phyloP scores from a whole-genome alignment of 2,329 filamentous ascomycete species.

The Geoglossum cookeanum region DNA sequence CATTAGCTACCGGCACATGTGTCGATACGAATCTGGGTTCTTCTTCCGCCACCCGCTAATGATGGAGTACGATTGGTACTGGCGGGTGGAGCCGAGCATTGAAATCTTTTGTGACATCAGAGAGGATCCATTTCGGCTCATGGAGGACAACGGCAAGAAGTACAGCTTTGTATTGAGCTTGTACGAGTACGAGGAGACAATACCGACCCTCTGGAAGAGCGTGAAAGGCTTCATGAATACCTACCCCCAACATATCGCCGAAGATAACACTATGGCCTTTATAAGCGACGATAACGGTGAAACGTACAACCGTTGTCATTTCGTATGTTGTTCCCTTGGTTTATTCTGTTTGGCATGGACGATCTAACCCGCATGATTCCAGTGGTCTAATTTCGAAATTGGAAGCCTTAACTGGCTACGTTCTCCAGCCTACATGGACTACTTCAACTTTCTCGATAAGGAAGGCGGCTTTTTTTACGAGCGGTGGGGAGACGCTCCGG shows the following conservation, averaged over 20 bases:
- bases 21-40: slow-evolving; percentile 95
- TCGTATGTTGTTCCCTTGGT: slow-evolving; percentile 38
- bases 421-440: slow-evolving; percentile 74
- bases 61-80: slow-evolving; percentile 97
- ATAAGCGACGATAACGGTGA: slow-evolving; percentile 81
- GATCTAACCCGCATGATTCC: slow-evolving; percentile 9
- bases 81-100: slow-evolving; percentile 94
- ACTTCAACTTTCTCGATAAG: slow-evolving; percentile 69
- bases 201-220: slow-evolving; percentile 88
- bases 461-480: slow-evolving; percentile 99
- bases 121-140: slow-evolving; percentile 91
- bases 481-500: slow-evolving; percentile 91
- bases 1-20: slow-evolving; percentile 97
- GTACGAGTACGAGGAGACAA: slow-evolving; percentile 93
- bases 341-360: neutral
- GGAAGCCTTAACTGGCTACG: slow-evolving; percentile 88
- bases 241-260: slow-evolving; percentile 70
- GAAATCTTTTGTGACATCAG: slow-evolving; percentile 91
- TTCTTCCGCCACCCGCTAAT: slow-evolving; percentile 93
- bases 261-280: slow-evolving; percentile 77
- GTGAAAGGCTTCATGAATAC: slow-evolving; percentile 85
- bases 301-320: slow-evolving; percentile 93
- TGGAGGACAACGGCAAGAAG: slow-evolving; percentile 93
- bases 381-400: slow-evolving; percentile 99
- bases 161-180: slow-evolving; percentile 93